Base-by-base conservation (phyloP, 2,329 filamentous ascomycete species). In the Microcera coccophila region DNA sequence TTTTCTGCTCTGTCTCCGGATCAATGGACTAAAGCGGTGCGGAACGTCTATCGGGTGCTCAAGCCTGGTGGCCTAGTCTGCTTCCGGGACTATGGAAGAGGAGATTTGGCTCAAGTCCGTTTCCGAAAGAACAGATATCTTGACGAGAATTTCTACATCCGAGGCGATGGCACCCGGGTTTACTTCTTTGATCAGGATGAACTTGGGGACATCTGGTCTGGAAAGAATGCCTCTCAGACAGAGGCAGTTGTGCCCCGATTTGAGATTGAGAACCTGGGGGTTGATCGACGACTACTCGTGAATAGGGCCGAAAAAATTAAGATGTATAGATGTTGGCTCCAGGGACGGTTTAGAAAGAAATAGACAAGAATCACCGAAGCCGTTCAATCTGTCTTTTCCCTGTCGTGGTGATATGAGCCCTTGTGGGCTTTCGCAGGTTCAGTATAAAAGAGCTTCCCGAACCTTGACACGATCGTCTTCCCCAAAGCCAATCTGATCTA, bases 301-400 rank as follows among this genome's bases (percentile, higher is more conserved):
- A 98, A 98, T 64, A 81, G 93, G 52, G 87, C 90, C 41, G 80
- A 84, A 59, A 85, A 90, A 68, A 73, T 95, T 37, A 98, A 97
- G 70, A 98, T 98, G 93, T 97, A 97, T 67, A 82, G 93, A 48
- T 97, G 91, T 72, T 98, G 93, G 90, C 80, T 94, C 63, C 88
- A 94, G 66, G 88, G 86, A 21, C 80, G 82, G 4, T 94, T 93
- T 64, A 80, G 75, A 58, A 91, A 90, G 69, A 75, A 73, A 70
- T 76, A 72, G 62, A 67, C 36, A 52, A 56, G 20, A 48, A 48
- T 41, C 51, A 21, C 38, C 4, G 17, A 20, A 44, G 21, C 24
- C 19, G 9, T 28, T 28, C 24, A 28, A 28, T 14, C n/a, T n/a
- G n/a, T n/a, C n/a, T n/a, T n/a, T n/a, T n/a, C n/a, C n/a, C n/a